Conservation (phyloP, 176 grass and related monocot species). For the Hyparrhenia diplandra region DNA sequence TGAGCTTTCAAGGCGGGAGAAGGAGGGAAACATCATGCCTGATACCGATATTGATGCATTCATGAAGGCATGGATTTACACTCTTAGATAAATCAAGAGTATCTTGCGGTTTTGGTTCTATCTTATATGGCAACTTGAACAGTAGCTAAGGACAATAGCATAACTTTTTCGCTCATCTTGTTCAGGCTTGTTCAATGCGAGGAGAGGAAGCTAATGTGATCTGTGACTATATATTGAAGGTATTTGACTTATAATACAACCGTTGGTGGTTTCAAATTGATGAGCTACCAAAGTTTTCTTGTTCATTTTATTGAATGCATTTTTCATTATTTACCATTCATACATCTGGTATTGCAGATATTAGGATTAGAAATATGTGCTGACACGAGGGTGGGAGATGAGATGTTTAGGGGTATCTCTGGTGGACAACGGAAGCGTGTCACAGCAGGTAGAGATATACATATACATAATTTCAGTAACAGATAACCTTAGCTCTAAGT, state of each 20-base stretch:
- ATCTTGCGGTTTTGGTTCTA: too few relatives aligned
- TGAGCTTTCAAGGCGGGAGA: too few relatives aligned
- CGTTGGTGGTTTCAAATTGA: background rate
- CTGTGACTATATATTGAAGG: conserved; percentile 92
- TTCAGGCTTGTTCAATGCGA: too few relatives aligned
- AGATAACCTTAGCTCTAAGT: too few relatives aligned
- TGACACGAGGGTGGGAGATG: conserved; percentile 92
- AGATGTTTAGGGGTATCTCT: conserved; percentile 87
- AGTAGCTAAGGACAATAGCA: too few relatives aligned
- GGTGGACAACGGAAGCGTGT: conserved; percentile 91
- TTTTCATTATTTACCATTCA: background rate
- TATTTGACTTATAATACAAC: conserved; percentile 24
- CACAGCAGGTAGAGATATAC: conserved; percentile 90
- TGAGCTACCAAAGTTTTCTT: background rate
- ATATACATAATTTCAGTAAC: background rate
- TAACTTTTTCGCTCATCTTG: too few relatives aligned
- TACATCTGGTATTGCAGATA: conserved; percentile 40
- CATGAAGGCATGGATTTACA: too few relatives aligned
- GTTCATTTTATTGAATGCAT: too few relatives aligned
- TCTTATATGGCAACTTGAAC: too few relatives aligned
- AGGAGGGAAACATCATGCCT: too few relatives aligned
- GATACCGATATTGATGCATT: too few relatives aligned
- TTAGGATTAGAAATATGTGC: conserved; percentile 83
- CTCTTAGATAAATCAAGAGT: too few relatives aligned
- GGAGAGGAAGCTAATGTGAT: conserved; percentile 67